Percentiles rank a stretch among this genome's conserved stretches.
These are phyloP conservation scores for Calvatia gigantea DNA, from an alignment of 768 basidiomycete genomes.

Conservation along the genomic window DNA sequence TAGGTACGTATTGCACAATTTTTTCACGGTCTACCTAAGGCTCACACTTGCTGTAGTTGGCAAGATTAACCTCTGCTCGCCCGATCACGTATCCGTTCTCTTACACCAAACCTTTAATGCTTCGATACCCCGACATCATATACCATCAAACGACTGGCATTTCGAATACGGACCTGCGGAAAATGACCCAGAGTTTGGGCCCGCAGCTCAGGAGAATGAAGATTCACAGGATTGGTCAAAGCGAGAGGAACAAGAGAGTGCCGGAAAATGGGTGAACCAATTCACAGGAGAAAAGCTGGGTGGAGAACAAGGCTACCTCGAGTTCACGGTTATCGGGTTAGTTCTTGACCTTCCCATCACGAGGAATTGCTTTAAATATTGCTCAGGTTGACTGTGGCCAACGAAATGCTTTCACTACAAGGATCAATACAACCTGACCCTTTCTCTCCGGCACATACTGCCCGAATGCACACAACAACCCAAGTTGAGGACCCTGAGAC, in stretches of 20 bases:
- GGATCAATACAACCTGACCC: conserved; percentile 80
- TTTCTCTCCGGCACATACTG: conserved; percentile 56
- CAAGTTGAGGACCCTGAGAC: conserved; percentile 20
- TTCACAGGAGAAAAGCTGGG: conserved; percentile 69
- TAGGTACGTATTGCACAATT: conserved; percentile 52
- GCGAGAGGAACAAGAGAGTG: conserved; percentile 35
- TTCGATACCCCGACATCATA: conserved; percentile 90
- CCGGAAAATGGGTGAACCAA: conserved; percentile 80
- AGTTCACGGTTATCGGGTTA: conserved; percentile 89
- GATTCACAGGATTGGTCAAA: conserved; percentile 19
- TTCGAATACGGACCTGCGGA: conserved; percentile 86
- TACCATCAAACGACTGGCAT: conserved; percentile 74
- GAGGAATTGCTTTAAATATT: not conserved
- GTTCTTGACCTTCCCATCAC: conserved; percentile 19
- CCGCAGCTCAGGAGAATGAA: conserved; percentile 26
- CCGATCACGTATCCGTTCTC: conserved; percentile 89
- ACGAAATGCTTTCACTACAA: conserved; percentile 88
- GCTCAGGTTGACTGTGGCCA: conserved; percentile 77
- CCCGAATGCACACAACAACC: conserved; percentile 18
- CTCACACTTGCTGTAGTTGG: conserved; percentile 48
- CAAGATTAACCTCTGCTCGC: conserved; percentile 85
- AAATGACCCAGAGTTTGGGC: conserved; percentile 72
- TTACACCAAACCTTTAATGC: conserved; percentile 92
- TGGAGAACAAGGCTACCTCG: conserved; percentile 58
- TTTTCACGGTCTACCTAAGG: not conserved